These are phyloP conservation scores for Candida tropicalis DNA, from an alignment of 1,139 yeast species.

Conservation along the genomic window DNA sequence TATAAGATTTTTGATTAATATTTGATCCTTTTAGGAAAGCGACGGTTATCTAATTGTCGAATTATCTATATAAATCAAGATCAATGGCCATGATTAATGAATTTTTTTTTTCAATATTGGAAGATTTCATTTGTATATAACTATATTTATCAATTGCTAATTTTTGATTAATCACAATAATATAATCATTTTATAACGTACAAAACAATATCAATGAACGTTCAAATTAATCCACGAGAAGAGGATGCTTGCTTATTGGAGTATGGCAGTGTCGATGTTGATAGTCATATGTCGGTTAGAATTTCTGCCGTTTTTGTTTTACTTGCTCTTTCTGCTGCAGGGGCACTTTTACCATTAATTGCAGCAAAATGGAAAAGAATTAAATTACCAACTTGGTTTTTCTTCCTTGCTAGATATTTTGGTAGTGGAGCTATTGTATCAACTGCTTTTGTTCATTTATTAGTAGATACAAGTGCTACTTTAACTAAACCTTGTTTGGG, in stretches of 20 bases:
- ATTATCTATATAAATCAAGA: no score
- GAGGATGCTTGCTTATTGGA: slow-evolving; percentile 3
- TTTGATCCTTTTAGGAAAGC: no score
- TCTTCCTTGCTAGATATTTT: slow-evolving; percentile 30
- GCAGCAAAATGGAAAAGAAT: slow-evolving; percentile 24
- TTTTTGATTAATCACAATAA: no score
- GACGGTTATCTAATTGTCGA: no score
- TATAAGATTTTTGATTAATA: background rate
- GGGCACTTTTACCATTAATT: slow-evolving; percentile 34
- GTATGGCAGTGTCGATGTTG: background rate
- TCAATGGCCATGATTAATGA: no score
- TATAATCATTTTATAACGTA: no score
- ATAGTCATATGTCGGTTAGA: background rate
- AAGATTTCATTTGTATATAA: no score
- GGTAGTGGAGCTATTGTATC: slow-evolving; percentile 42
- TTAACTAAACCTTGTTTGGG: slow-evolving; percentile 34
- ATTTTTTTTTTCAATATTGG: no score
- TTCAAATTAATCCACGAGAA: background rate
- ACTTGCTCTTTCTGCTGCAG: slow-evolving; percentile 31
- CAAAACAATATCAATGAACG: background rate
- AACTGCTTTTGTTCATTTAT: slow-evolving; percentile 37
- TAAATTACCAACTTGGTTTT: slow-evolving; percentile 28
- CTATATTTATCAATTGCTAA: no score
- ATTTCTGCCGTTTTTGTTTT: slow-evolving; percentile 35
- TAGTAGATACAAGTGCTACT: slow-evolving; percentile 30